phyloP scores from a whole-genome alignment of 2,329 filamentous ascomycete genomes.

The Claviceps fusiformis region DNA sequence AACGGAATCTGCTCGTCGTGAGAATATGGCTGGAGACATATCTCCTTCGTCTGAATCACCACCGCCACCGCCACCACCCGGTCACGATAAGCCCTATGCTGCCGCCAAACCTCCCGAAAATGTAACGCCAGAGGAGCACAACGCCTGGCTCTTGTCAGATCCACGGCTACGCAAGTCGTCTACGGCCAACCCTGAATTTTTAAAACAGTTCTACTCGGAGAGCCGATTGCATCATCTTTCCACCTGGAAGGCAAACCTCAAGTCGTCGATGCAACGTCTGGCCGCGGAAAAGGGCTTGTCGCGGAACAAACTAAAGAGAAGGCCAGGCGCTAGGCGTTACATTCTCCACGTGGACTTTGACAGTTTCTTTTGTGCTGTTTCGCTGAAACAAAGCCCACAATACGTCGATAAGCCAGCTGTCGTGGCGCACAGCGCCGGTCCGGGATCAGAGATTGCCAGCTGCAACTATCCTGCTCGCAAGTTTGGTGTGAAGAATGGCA shows the following conservation, averaged over 20 bases:
- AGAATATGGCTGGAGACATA: background rate
- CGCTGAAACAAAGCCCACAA: conserved; percentile 62
- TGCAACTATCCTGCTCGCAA: conserved; percentile 87
- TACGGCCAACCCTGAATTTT: conserved; percentile 81
- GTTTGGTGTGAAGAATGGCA: conserved; percentile 88
- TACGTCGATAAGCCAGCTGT: conserved; percentile 67
- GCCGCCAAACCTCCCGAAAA: conserved; percentile 33
- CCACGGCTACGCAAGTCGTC: conserved; percentile 79
- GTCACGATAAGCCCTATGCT: background rate
- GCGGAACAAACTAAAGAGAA: conserved; percentile 32
- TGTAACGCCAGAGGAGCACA: conserved; percentile 85
- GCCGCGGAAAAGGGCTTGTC: conserved; percentile 52
- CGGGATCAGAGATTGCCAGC: conserved; percentile 87
- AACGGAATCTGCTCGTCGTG: background rate
- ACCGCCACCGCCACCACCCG: background rate
- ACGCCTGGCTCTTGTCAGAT: conserved; percentile 69
- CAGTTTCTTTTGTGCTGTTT: conserved; percentile 94
- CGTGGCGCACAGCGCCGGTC: conserved; percentile 75
- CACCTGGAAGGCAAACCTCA: conserved; percentile 91
- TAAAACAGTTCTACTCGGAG: conserved; percentile 90
- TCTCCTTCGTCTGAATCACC: background rate
- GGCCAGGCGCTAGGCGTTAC: conserved; percentile 58
- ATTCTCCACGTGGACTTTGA: conserved; percentile 96
- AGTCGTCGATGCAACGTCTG: conserved; percentile 71
- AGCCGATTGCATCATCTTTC: conserved; percentile 90